Base-by-base conservation (phyloP, 805 yeast species). In the Priceomyces melissophilus region DNA sequence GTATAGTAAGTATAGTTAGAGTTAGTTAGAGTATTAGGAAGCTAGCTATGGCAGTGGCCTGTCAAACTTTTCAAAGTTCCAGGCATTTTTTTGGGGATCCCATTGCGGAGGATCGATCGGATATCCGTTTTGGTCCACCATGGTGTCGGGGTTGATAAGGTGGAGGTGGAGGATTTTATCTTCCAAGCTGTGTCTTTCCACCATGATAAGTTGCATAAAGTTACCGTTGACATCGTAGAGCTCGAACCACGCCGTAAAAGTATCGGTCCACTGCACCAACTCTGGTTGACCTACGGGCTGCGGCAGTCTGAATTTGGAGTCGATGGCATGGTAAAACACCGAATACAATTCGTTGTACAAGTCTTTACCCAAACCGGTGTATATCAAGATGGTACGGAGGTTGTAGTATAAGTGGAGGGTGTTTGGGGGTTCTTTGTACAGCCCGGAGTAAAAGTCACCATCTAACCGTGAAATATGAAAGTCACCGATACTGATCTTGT, bases 241-340 rank as follows among this genome's bases (percentile, higher is more conserved):
- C 44, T 68, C 73, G 40, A 51, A 65, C 71, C 71, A 67, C 12
- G 56, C 48, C 4, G 49, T 39, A 41, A 69, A 68, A 4, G 56
- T 29, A 46, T 64, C 69, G 9, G 49, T 47, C 69, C 69, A 65
- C 11, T 41, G 30, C 9, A 57, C 40, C 10, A 45, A 39, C 3
- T 36, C 46, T 2, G 35, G 17, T 6, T 40, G 20, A 3, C 71
- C 69, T 6, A 50, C 32, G 25, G 25, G 25, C 7, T 20, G 7
- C 2, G 65, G 42, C 37, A 49, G 54, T 10, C 45, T 43, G 9
- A 57, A 67, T 30, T 67, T 43, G 5, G 50, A 43, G 6, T 49
- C 42, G 27, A 46, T 38, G 20, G 60, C 51, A 46, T 54, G 46
- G 15, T 39, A 35, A 4, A 59, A 60, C 36, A 66, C 39, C 34